Evolutionary conservation across 208 protist genomes (phyloP).

Genomic region (Borovskyia barvae): DNA sequence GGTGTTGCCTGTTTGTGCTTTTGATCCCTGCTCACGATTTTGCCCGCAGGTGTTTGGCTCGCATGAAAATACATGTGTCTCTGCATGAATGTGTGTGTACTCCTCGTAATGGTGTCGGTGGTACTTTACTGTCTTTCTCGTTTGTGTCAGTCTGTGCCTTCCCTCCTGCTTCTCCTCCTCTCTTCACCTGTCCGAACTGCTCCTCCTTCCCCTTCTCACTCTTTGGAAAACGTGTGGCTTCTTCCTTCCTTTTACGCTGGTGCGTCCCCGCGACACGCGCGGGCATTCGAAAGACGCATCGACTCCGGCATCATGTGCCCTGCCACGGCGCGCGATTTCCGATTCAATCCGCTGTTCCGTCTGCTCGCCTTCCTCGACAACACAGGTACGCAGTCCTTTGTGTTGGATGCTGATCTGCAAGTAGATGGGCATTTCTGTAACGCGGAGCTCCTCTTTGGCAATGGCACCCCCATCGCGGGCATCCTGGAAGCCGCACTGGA

Average conservation of each 20-base stretch:
- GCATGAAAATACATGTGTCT: too few species aligned
- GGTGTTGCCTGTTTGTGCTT: too few species aligned
- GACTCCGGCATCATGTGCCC: neutral
- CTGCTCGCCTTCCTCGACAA: slow-evolving; percentile 82
- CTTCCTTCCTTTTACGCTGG: neutral
- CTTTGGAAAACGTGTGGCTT: too few species aligned
- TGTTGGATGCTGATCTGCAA: slow-evolving; percentile 27
- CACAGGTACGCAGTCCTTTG: slow-evolving; percentile 68
- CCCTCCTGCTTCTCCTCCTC: too few species aligned
- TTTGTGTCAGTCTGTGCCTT: too few species aligned
- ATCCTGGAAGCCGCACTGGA: slow-evolving; percentile 48
- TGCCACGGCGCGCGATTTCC: slow-evolving; percentile 29
- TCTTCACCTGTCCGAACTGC: too few species aligned
- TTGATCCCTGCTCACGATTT: too few species aligned
- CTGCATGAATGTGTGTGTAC: too few species aligned
- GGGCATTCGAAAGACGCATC: slow-evolving; percentile 3
- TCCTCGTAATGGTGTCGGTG: too few species aligned
- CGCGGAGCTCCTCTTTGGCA: slow-evolving; percentile 28
- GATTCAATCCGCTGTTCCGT: slow-evolving; percentile 67
- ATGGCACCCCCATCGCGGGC: slow-evolving; percentile 28
- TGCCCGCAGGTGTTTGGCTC: too few species aligned
- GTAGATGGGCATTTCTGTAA: slow-evolving; percentile 43
- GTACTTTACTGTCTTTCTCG: too few species aligned
- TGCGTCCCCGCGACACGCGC: neutral
- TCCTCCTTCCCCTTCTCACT: too few species aligned